A percentile compares a stretch with the other conserved stretches of the same genome.
These are phyloP conservation scores for Phyllosticta paracitricarpa DNA, from an alignment of 2,329 filamentous ascomycete genomes.

Conservation along the genomic window DNA sequence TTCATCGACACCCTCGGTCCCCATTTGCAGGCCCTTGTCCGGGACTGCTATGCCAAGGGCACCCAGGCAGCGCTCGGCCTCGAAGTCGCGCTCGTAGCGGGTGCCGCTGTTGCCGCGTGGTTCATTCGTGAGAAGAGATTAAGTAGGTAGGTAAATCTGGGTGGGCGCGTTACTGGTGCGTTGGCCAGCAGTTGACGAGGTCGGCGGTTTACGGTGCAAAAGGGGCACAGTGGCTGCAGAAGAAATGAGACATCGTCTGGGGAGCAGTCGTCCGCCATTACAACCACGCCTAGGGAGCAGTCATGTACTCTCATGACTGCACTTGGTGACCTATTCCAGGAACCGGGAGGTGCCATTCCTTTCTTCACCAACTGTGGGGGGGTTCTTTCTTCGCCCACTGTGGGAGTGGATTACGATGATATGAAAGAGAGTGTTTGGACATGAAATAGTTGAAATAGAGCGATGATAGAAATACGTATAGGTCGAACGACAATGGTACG, in stretches of 20 bases:
- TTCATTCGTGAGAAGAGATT: slow-evolving; percentile 35
- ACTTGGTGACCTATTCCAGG: too few species aligned
- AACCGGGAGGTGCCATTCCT: too few species aligned
- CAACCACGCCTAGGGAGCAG: too few species aligned
- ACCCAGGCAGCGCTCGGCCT: slow-evolving; percentile 43
- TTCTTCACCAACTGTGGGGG: too few species aligned
- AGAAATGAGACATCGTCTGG: too few species aligned
- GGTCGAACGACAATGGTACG: too few species aligned
- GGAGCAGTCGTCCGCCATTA: too few species aligned
- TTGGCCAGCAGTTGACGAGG: background rate
- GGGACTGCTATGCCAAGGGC: slow-evolving; percentile 54
- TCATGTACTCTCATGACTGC: too few species aligned
- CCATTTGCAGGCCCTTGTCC: slow-evolving; percentile 48
- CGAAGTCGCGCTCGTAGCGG: slow-evolving; percentile 40
- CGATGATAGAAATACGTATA: too few species aligned
- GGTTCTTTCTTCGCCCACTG: too few species aligned
- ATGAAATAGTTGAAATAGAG: background rate
- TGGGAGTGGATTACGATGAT: background rate
- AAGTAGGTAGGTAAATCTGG: slow-evolving; percentile 1
- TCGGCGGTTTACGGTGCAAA: background rate
- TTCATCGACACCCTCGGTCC: slow-evolving; percentile 58
- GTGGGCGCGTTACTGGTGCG: background rate
- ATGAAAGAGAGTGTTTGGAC: background rate
- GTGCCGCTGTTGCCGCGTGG: slow-evolving; percentile 37
- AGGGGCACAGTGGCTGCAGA: background rate